These are phyloP conservation scores for Brassica rapa DNA, from an alignment of 345 rosid genomes.

Conservation along the genomic window DNA sequence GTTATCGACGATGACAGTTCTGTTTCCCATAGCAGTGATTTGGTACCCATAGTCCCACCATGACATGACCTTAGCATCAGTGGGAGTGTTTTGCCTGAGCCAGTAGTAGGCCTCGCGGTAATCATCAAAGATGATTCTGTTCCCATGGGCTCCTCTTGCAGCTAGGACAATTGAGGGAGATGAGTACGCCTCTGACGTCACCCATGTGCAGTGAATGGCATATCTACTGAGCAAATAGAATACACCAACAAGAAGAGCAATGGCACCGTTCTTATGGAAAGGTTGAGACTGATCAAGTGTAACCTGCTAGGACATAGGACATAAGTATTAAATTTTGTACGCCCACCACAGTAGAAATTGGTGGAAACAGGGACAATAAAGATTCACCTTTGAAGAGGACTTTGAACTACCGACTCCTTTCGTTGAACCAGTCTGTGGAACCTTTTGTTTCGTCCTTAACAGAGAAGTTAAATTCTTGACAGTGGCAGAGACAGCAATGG, in stretches of 20 bases:
- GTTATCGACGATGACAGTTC: constrained; percentile 98
- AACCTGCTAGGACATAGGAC: constrained; percentile 50
- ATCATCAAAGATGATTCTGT: constrained; percentile 92
- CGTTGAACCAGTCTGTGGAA: constrained; percentile 55
- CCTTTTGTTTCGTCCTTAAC: constrained; percentile 74
- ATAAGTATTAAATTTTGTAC: background rate
- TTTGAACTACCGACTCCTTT: constrained; percentile 71
- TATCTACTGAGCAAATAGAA: constrained; percentile 90
- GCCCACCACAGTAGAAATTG: too few relatives aligned
- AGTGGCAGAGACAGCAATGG: constrained; percentile 95
- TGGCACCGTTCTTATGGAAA: constrained; percentile 83
- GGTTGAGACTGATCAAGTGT: constrained; percentile 95
- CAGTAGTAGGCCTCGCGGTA: constrained; percentile 99
- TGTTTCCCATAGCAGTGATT: constrained; percentile 99
- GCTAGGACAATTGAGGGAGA: constrained; percentile 98
- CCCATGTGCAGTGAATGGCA: constrained; percentile 96
- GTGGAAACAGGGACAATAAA: background rate
- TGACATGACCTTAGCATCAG: constrained; percentile 97
- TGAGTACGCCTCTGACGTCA: constrained; percentile 98
- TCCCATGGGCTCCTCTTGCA: constrained; percentile 98
- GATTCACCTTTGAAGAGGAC: constrained; percentile 82
- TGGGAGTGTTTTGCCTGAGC: constrained; percentile 97
- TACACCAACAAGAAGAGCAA: constrained; percentile 80
- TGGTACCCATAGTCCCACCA: constrained; percentile 99
- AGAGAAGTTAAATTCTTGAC: constrained; percentile 75